Evolutionary conservation across 179 eudicot genomes (phyloP), one percentile per base, ranked within the genome.

Genomic region (Nepenthes alata): DNA sequence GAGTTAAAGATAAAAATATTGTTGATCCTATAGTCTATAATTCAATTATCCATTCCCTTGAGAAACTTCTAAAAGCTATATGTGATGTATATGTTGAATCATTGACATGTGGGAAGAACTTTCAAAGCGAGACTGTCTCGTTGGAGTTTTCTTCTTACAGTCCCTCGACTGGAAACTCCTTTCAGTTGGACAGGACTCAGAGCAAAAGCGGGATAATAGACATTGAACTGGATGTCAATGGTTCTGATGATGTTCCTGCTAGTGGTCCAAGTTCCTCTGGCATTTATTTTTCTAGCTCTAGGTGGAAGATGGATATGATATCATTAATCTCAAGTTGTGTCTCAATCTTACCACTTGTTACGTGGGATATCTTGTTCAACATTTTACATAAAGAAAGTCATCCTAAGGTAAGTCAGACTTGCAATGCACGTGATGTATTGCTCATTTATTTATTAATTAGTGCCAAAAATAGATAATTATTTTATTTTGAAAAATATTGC

Each of bases 311-410:
- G 78, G 83, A 85, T 64, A 48, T 81, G 51, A 8, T 93, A 44
- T 74, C 83, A 49, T 67, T 90, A 49, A 78, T 90, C 53, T 75
- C 91, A 47, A 58, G 81, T 65, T 83, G 85, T 60, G 90, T 83
- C 63, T 55, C 84, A 53, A 83, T 90, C 75, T 73, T 79, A 62
- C 99, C 99, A 12, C 67, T 58, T 59, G 75, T 71, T 61, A 81
- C 96, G 59, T 93, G 99, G 97, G 89, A 93, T 61, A 77, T 74
- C 52, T 75, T 93, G 70, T 90, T 87, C 61, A 75, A 82, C 60
- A 72, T 87, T 62, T 58, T 83, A 70, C 76, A 60, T 41, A 76
- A 75, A 76, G 99, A 93, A 81, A 74, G 66, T 68, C 79, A 80
- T 69, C 75, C 73, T 38, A 79, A 74, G 78, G 95, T 93, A 83